Percentiles rank a stretch among this genome's conserved stretches.
These are phyloP conservation scores for Curvularia hawaiiensis DNA, from an alignment of 2,329 filamentous ascomycete genomes.

Conservation along the genomic window DNA sequence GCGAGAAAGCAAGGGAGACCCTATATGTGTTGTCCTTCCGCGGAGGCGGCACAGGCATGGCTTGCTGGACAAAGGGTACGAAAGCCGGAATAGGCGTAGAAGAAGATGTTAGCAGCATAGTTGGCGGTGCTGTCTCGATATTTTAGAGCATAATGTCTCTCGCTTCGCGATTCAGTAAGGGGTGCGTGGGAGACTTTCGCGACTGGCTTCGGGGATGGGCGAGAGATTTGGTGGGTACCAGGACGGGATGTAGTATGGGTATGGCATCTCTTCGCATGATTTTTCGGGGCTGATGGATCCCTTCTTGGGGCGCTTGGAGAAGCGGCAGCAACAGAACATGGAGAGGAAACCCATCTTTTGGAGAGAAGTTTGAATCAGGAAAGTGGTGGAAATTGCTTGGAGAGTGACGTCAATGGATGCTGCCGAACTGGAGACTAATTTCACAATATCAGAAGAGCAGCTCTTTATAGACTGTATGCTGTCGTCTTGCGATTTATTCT, in stretches of 20 bases:
- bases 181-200: background rate
- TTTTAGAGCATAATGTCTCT: background rate
- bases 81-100: background rate
- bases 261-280: background rate
- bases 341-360: too few relatives aligned
- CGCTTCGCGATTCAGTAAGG: background rate
- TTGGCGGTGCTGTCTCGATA: background rate
- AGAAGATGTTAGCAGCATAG: background rate
- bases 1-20: background rate
- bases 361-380: too few relatives aligned
- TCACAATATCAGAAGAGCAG: too few relatives aligned
- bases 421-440: too few relatives aligned
- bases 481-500: too few relatives aligned
- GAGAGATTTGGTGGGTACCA: background rate
- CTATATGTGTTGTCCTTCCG: background rate
- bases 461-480: too few relatives aligned
- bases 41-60: background rate
- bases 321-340: too few relatives aligned
- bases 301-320: background rate
- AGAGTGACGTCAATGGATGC: too few relatives aligned
- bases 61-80: background rate
- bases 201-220: slow-evolving; percentile 14
- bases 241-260: background rate
- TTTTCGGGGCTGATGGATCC: background rate
- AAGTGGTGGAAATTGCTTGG: too few relatives aligned